Evolutionary conservation across 2,329 filamentous ascomycete species (phyloP).

Genomic region (Nothomitra cinnamomea): DNA sequence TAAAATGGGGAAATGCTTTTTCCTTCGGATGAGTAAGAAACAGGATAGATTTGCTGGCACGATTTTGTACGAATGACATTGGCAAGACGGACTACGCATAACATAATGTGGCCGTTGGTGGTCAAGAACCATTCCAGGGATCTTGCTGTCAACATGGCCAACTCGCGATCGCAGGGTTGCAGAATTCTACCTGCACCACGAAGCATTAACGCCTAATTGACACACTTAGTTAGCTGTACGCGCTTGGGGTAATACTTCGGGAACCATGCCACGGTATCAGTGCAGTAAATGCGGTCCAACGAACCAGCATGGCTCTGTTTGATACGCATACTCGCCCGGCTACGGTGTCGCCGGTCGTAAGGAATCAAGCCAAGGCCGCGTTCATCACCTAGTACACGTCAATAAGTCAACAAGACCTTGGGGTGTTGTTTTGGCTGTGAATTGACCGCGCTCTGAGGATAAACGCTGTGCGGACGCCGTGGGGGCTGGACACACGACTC

Average conservation of each 20-base stretch:
- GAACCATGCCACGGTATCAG: conserved; percentile 2
- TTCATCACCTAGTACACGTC: no score
- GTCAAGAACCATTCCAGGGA: neutral
- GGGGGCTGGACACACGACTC: no score
- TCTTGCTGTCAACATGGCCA: conserved; percentile 2
- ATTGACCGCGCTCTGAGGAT: neutral
- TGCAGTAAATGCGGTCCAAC: conserved; percentile 1
- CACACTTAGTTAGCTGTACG: neutral
- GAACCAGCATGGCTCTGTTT: neutral
- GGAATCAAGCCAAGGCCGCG: no score
- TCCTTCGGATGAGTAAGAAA: neutral
- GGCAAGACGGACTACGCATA: neutral
- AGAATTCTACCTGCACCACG: neutral
- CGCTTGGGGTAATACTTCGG: neutral
- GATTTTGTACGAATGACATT: neutral
- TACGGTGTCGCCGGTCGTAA: neutral
- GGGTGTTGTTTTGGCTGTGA: neutral
- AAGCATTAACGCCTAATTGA: neutral
- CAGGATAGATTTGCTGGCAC: neutral
- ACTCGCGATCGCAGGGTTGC: neutral
- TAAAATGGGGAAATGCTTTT: neutral
- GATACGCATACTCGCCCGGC: neutral
- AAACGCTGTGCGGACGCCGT: no score
- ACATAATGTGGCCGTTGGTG: neutral
- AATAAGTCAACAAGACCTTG: neutral